Evolutionary conservation across 2,329 filamentous ascomycete species (phyloP).

Genomic region (Aspergillus tubingensis): DNA sequence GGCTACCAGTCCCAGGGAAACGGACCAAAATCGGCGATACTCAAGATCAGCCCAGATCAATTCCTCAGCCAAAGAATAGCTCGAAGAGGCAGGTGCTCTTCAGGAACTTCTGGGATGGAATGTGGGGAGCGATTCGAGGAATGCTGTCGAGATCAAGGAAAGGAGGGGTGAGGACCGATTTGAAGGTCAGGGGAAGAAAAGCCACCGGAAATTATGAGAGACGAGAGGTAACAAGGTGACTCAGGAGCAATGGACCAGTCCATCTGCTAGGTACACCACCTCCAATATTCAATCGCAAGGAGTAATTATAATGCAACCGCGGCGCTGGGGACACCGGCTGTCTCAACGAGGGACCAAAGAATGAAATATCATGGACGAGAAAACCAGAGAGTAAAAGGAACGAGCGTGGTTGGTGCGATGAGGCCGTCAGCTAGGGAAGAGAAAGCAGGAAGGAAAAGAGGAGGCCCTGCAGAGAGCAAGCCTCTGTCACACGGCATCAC

Average conservation of each 20-base stretch:
- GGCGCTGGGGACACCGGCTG: background rate
- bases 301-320: constrained; percentile 4
- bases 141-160: background rate
- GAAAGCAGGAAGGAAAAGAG: background rate
- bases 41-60: constrained; percentile 8
- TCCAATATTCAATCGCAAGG: constrained; percentile 1
- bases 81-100: constrained; percentile 6
- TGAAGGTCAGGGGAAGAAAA: background rate
- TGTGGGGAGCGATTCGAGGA: constrained; percentile 18
- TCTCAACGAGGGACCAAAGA: background rate
- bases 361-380: constrained; percentile 3
- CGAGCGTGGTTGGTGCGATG: background rate
- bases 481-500: constrained; percentile 16
- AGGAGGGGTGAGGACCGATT: background rate
- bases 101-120: constrained; percentile 19
- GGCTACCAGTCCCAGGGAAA: constrained; percentile 16
- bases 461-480: background rate
- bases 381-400: background rate
- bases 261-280: constrained; percentile 5
- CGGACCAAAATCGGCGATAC: constrained; percentile 4
- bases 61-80: constrained; percentile 1
- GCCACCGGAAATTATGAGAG: background rate
- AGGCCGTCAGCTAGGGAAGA: background rate
- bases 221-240: background rate
- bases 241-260: constrained; percentile 4